Evolutionary conservation across 83 land plant species (phyloP).

Genomic region (Thuja plicata): DNA sequence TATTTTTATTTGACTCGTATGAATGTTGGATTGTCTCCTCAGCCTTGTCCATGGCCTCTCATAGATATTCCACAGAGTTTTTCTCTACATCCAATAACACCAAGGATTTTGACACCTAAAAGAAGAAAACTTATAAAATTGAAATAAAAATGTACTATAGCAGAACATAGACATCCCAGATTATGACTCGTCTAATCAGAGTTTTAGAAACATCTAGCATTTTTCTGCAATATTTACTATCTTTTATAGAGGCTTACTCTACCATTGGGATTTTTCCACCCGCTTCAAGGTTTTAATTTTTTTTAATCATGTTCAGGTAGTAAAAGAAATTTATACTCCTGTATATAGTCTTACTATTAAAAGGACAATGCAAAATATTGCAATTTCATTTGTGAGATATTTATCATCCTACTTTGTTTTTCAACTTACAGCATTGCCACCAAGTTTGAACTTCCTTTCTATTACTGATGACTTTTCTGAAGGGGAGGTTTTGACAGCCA

Average conservation of each 20-base stretch:
- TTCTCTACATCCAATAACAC: too few relatives aligned
- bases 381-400: neutral
- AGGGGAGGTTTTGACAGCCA: conserved; percentile 89
- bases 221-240: neutral
- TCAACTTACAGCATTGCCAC: conserved; percentile 75
- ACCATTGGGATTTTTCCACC: neutral
- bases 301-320: neutral
- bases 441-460: conserved; percentile 84
- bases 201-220: neutral
- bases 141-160: too few relatives aligned
- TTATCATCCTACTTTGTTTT: neutral
- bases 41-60: too few relatives aligned
- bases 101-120: too few relatives aligned
- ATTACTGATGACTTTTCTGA: conserved; percentile 84
- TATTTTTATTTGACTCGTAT: too few relatives aligned
- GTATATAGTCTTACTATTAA: neutral
- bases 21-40: too few relatives aligned
- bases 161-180: too few relatives aligned
- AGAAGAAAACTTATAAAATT: too few relatives aligned
- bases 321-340: neutral
- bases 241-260: neutral
- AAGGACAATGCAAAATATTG: neutral
- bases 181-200: neutral
- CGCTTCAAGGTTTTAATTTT: neutral
- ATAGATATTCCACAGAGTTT: too few relatives aligned